Base-by-base conservation (phyloP, 2,329 filamentous ascomycete species). In the Teratosphaeria nubilosa region DNA sequence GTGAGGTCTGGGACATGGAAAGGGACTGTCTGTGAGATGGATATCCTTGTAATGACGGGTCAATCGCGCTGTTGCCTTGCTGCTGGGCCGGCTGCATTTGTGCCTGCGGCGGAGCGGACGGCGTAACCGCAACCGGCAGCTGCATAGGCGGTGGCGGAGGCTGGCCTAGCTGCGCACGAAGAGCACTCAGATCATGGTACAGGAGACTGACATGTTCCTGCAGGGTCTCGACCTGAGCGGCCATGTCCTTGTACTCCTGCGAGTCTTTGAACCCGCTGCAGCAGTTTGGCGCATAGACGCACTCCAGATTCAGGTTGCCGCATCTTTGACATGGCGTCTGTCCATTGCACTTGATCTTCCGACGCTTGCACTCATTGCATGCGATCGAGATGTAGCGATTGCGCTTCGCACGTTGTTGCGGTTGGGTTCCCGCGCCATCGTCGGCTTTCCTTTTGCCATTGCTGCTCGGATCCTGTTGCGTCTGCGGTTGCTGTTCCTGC, bases 211-310 rank as follows among this genome's bases (percentile, higher is more conserved):
- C 87, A 74, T 96, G 90, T 57, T 92, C 86, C 72, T 96, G 91
- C 25, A 96, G 80, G 9, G 82, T 80, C 11, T 78, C 76, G 59
- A 96, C 83, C 64, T 94, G 87, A 34, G 81, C 78, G 57, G 84
- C 83, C 85, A 96, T 90, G 41, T 85, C 82, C 68, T 85, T 88
- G 78, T 91, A 96, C 71, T 96, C 91, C 77, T 95, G 89, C 53
- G 90, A 91, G 68, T 96, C 91, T 73, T 92, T 94, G 80, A 96
- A 91, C 72, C 83, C 90, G 76, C 84, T 91, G 71, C 83, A 86
- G 75, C 84, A 86, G 67, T 86, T 86, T 5, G 83, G 82, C 60
- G 83, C 81, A 74, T 86, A 86, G 59, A 83, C 73, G 68, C 82
- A 86, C 68, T 85, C 82, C 59, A 86, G 76, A 59, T 77, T 79